Percentiles rank a stretch among this genome's conserved stretches.
Conservation (phyloP, 176 grass and related monocot genomes). For the Oryza glumipatula region DNA sequence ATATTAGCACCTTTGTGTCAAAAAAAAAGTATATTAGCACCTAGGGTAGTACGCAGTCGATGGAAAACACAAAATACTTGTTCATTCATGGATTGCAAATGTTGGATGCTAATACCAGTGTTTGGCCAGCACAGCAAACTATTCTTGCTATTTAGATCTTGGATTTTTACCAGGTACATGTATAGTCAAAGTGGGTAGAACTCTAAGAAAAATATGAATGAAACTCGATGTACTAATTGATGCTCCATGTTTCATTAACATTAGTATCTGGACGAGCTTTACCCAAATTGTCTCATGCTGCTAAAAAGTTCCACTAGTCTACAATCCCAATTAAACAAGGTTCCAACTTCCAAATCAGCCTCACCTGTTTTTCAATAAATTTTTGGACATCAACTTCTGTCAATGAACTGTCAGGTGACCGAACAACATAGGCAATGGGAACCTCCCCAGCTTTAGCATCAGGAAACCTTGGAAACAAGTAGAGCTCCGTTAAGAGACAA, state of each 20-base stretch:
- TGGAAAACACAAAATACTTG: neutral
- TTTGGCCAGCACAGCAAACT: neutral
- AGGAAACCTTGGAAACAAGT: conserved; percentile 62
- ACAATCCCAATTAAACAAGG: neutral
- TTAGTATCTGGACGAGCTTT: neutral
- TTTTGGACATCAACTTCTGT: conserved; percentile 75
- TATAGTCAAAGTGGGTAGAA: neutral
- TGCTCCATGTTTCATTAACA: neutral
- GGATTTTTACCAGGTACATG: neutral
- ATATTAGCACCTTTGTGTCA: too few species aligned
- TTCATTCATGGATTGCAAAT: neutral
- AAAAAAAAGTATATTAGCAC: neutral
- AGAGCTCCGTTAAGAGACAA: conserved; percentile 19
- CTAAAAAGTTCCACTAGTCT: neutral
- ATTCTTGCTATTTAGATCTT: neutral
- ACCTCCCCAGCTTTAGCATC: conserved; percentile 95
- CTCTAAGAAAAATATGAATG: neutral
- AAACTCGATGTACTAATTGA: neutral
- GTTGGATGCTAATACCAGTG: neutral
- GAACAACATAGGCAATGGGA: conserved; percentile 83
- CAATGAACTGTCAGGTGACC: conserved; percentile 68
- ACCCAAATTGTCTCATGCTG: neutral
- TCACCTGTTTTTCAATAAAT: conserved; percentile 84
- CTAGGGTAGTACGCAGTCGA: neutral
- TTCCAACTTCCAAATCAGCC: neutral